Conservation (phyloP, 176 grass and related monocot genomes). For the Elaeis guineensis region DNA sequence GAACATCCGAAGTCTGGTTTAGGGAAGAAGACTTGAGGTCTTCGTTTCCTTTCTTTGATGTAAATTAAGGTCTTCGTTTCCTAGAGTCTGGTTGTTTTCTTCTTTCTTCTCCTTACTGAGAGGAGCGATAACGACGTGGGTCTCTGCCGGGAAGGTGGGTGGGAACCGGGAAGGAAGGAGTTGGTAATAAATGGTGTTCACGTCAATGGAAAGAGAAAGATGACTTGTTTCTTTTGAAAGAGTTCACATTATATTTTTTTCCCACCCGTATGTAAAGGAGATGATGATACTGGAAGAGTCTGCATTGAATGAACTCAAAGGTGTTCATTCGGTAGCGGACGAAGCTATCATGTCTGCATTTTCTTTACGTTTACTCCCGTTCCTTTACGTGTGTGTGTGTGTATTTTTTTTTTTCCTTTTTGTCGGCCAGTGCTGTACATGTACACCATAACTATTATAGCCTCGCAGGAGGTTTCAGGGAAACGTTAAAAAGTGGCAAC, state of each 20-base stretch:
- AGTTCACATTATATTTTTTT: background rate
- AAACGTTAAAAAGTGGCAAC: too few relatives aligned
- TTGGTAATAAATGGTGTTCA: constrained; percentile 13
- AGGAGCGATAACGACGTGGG: constrained; percentile 12
- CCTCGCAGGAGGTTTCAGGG: too few relatives aligned
- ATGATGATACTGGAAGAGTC: constrained; percentile 4
- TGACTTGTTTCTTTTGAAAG: background rate
- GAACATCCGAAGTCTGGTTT: constrained; percentile 19
- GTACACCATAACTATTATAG: too few relatives aligned
- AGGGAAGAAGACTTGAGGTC: too few relatives aligned
- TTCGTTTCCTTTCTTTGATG: too few relatives aligned
- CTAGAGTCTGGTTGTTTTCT: too few relatives aligned
- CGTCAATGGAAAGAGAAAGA: background rate
- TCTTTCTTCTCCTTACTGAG: too few relatives aligned
- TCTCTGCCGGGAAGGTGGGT: constrained; percentile 7
- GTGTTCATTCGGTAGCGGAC: constrained; percentile 25
- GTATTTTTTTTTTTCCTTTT: too few relatives aligned
- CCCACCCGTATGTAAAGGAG: constrained; percentile 1
- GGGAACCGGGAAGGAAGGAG: background rate
- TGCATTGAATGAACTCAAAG: constrained; percentile 28
- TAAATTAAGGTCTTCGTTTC: too few relatives aligned
- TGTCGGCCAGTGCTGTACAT: too few relatives aligned
- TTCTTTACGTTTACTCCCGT: background rate
- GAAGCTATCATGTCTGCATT: constrained; percentile 20
- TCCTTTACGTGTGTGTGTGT: too few relatives aligned